phyloP scores from a whole-genome alignment of 352 stramenopile genomes.

The Globisporangium irregulare region DNA sequence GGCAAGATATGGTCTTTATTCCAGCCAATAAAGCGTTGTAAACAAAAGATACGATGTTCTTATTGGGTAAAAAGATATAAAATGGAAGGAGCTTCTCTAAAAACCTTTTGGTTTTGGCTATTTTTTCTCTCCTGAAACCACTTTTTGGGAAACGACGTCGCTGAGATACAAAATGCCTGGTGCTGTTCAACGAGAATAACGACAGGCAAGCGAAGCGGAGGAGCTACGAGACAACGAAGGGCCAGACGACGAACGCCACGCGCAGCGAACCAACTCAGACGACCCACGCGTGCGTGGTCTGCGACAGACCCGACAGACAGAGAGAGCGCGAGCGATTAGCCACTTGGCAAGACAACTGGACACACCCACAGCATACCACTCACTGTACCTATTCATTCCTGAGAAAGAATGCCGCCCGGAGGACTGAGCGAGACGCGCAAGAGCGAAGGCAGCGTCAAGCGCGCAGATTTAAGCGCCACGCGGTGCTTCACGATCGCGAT shows the following conservation, averaged over 20 bases:
- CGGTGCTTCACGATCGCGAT: constrained; percentile 15
- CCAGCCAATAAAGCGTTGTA: neutral
- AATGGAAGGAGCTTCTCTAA: neutral
- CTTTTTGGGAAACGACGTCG: constrained; percentile 6
- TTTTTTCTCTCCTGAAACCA: constrained; percentile 6
- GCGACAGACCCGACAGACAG: neutral
- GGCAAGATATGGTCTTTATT: neutral
- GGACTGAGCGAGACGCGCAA: constrained; percentile 3
- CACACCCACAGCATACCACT: no score
- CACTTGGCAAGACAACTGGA: neutral
- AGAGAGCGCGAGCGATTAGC: neutral
- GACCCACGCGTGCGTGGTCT: neutral
- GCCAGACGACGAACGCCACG: neutral
- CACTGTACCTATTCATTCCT: neutral
- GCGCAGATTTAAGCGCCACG: constrained; percentile 16
- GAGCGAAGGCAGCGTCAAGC: neutral
- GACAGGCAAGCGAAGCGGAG: neutral
- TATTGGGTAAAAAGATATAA: neutral
- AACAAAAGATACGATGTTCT: neutral
- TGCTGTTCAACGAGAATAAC: neutral
- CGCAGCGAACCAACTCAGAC: neutral
- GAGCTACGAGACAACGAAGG: neutral
- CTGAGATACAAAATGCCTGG: neutral
- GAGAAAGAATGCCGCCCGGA: constrained; percentile 2
- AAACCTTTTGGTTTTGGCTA: no score